Evolutionary conservation across 257 asterid genomes (phyloP).

Genomic region (Datura wrightii): DNA sequence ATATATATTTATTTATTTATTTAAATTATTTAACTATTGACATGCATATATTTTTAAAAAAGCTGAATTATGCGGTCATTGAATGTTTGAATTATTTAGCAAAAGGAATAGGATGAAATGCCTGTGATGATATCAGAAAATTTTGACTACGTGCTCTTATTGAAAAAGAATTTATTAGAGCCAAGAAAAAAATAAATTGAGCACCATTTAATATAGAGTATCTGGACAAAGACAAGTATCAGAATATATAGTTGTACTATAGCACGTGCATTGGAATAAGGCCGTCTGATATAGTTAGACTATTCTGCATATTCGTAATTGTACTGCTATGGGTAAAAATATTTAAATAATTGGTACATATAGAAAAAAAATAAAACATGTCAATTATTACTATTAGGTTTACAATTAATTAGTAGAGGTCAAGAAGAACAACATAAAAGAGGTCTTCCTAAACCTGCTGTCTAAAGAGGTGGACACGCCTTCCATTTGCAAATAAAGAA

Average conservation of each 20-base stretch:
- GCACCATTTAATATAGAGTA: background rate
- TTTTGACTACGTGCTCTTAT: background rate
- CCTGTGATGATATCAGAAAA: background rate
- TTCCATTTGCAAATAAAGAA: background rate
- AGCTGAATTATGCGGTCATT: too few relatives aligned
- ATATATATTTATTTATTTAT: too few relatives aligned
- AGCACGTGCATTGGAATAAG: background rate
- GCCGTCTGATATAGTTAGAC: background rate
- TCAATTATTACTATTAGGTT: background rate
- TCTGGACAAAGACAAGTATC: background rate
- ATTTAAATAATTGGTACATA: background rate
- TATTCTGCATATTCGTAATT: background rate
- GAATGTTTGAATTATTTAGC: too few relatives aligned
- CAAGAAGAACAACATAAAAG: background rate
- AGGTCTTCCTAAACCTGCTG: background rate
- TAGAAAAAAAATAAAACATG: background rate
- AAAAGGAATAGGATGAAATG: too few relatives aligned
- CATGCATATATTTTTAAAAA: too few relatives aligned
- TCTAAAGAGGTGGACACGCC: background rate
- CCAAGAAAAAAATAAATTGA: background rate
- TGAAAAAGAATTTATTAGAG: background rate
- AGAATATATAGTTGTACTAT: background rate
- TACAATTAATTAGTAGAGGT: background rate
- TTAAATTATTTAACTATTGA: too few relatives aligned
- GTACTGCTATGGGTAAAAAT: slow-evolving; percentile 8